These are phyloP conservation scores for Pseudopediastrum boryanum DNA, from an alignment of 139 green algal species.

Conservation along the genomic window DNA sequence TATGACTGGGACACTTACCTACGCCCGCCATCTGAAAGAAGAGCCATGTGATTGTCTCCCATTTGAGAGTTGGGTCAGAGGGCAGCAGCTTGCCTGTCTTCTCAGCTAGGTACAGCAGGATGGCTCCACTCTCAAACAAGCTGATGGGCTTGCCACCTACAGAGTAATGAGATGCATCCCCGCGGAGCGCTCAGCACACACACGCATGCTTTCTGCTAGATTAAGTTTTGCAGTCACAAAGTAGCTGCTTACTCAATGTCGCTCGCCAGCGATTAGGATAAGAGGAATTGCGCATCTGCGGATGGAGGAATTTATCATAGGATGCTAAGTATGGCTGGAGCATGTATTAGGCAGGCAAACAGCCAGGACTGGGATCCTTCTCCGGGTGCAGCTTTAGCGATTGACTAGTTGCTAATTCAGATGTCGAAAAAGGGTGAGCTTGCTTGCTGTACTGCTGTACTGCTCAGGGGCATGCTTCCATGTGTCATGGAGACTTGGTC, in stretches of 20 bases:
- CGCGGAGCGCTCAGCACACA: not conserved
- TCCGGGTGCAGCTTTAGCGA: too few relatives aligned
- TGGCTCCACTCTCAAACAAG: slow-evolving; percentile 38
- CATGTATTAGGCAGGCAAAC: too few relatives aligned
- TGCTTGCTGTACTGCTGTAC: too few relatives aligned
- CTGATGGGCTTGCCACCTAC: slow-evolving; percentile 28
- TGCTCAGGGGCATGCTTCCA: too few relatives aligned
- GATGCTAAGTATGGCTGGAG: too few relatives aligned
- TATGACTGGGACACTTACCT: too few relatives aligned
- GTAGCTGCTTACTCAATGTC: not conserved
- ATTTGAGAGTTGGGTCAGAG: slow-evolving; percentile 25
- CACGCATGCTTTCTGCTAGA: not conserved
- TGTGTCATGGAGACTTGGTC: too few relatives aligned
- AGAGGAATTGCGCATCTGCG: not conserved
- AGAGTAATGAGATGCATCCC: not conserved
- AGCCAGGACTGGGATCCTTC: too few relatives aligned
- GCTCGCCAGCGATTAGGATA: not conserved
- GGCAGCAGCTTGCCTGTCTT: slow-evolving; percentile 39
- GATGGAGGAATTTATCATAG: too few relatives aligned
- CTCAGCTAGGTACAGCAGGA: slow-evolving; percentile 35
- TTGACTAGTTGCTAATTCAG: too few relatives aligned
- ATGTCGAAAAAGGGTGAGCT: too few relatives aligned
- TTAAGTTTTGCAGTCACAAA: not conserved
- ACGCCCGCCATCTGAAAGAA: slow-evolving; percentile 40
- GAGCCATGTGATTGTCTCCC: slow-evolving; percentile 32